Conservation (phyloP, 2,329 filamentous ascomycete genomes). For the Xylaria sp. region DNA sequence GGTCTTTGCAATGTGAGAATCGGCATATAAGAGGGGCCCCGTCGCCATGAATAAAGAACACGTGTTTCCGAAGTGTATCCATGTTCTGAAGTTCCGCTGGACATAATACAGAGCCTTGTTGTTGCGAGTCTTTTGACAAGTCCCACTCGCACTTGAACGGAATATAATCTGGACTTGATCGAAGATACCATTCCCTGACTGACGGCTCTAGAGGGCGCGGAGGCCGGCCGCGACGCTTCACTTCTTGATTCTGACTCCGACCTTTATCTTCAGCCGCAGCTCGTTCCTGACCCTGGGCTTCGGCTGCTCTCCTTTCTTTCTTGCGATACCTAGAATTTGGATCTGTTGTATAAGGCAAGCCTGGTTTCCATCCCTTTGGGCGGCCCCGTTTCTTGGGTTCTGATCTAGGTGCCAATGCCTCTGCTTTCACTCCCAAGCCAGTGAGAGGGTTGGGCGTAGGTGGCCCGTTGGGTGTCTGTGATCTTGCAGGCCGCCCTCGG, state of each 20-base stretch:
- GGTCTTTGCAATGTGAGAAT: constrained; percentile 50
- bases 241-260: constrained; percentile 26
- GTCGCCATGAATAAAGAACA: constrained; percentile 55
- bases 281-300: neutral
- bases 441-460: constrained; percentile 12
- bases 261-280: neutral
- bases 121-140: constrained; percentile 29
- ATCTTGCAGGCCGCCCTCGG: constrained; percentile 11
- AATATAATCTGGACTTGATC: constrained; percentile 51
- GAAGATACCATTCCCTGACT: constrained; percentile 49
- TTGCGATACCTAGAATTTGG: constrained; percentile 28
- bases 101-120: constrained; percentile 45
- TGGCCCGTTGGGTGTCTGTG: constrained; percentile 7
- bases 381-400: constrained; percentile 49
- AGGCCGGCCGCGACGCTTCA: constrained; percentile 51
- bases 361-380: constrained; percentile 54
- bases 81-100: constrained; percentile 67
- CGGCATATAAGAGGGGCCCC: constrained; percentile 38
- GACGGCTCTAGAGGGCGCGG: constrained; percentile 47
- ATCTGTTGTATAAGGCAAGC: constrained; percentile 39
- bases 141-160: constrained; percentile 65
- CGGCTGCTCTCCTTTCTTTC: constrained; percentile 17
- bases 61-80: constrained; percentile 61
- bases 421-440: constrained; percentile 10
- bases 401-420: constrained; percentile 23